These are phyloP conservation scores for Gossypium turneri DNA, from an alignment of 345 rosid genomes.

Conservation along the genomic window DNA sequence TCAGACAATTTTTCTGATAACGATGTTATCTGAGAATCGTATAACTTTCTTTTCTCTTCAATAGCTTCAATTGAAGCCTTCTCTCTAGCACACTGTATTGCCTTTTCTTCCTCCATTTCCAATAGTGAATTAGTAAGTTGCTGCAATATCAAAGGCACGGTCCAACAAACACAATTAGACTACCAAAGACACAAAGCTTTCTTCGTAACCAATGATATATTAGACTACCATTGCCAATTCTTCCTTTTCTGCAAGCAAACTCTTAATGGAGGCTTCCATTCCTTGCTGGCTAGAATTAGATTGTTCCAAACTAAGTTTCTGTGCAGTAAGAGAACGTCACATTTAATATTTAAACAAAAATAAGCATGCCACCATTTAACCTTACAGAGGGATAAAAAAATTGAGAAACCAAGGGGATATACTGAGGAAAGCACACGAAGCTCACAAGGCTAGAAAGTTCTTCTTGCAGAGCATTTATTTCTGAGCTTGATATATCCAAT, in stretches of 20 bases:
- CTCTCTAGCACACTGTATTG: constrained; percentile 74
- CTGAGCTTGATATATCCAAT: constrained; percentile 40
- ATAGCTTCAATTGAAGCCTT: constrained; percentile 54
- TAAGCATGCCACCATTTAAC: constrained; percentile 15
- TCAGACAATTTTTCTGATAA: constrained; percentile 46
- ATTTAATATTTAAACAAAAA: constrained; percentile 3
- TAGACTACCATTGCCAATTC: constrained; percentile 76
- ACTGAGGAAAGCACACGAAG: constrained; percentile 3
- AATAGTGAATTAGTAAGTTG: constrained; percentile 74
- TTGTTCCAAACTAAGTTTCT: constrained; percentile 61
- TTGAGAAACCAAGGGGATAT: background rate
- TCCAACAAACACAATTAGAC: background rate
- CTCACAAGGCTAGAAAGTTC: constrained; percentile 58
- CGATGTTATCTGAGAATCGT: constrained; percentile 37
- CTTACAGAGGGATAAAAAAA: background rate
- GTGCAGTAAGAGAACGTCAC: constrained; percentile 18
- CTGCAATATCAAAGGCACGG: constrained; percentile 37
- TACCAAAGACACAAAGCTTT: background rate
- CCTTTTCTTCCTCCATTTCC: constrained; percentile 92
- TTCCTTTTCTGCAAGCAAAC: constrained; percentile 73
- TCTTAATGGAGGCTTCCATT: constrained; percentile 44
- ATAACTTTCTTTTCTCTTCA: constrained; percentile 51
- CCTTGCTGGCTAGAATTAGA: constrained; percentile 48
- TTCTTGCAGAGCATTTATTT: constrained; percentile 45
- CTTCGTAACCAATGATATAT: background rate